Evolutionary conservation across 1,284 basidiomycete genomes (phyloP), one percentile per base, ranked within the genome.

Genomic region (Pascua guehoae): DNA sequence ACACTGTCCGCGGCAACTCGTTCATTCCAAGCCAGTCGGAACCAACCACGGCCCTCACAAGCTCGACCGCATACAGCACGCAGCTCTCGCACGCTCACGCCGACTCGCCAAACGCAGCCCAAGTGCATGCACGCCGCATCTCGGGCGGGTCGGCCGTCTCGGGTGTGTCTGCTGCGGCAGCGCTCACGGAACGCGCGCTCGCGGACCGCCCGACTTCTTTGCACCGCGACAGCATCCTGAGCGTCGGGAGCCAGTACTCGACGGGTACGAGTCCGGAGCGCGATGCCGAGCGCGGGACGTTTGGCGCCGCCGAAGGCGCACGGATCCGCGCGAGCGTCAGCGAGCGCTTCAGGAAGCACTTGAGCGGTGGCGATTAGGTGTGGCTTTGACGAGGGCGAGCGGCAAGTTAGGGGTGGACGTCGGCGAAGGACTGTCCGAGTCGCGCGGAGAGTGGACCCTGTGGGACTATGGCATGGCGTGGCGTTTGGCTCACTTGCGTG

Each of bases 321-420:
- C 41, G 39, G 14, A 39, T 56, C 17, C 56, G 60, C 32, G 60
- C 50, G 18, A 58, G 57, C 46, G 57, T 62, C n/a, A 62, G 60
- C 43, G 60, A 62, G 57, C 56, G 60, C 3, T 62, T 62, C 47
- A 46, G 61, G 17, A 56, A 62, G 40, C 61, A 62, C 38, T 55
- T 62, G 5, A 57, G 41, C 10, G 61, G 61, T 7, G 5, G 56
- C 53, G 41, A 41, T 50, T 45, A 9, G 10, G 24, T 24, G 5
- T 8, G 45, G 32, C 24, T 36, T 47, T 47, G 46, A 47, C 24
- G 45, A 46, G 45, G 45, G n/a, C 7, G 24, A 32, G 24, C 24
- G 24, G 24, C 24, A 7, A 32, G 24, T 7, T 7, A 32, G 7
- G 24, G 24, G 24, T 32, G 24, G 24, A 3, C 3, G 24, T 32